phyloP scores from a whole-genome alignment of 805 yeast species.

The Peterozyma toletana region DNA sequence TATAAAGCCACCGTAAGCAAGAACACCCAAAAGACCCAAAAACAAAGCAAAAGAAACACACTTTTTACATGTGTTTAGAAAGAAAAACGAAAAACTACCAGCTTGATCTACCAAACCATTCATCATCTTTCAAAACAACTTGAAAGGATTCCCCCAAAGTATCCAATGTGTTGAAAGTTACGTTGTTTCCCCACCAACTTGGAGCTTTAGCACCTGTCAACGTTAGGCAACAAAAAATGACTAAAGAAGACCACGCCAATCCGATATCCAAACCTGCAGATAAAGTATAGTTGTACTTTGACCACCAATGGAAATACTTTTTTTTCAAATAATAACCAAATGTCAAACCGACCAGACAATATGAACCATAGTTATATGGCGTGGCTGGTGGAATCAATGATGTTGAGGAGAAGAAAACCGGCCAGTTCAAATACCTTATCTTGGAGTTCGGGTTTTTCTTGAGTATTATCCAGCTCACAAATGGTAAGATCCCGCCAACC shows the following conservation, averaged over 20 bases:
- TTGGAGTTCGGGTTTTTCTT: conserved; percentile 30
- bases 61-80: no score
- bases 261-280: conserved; percentile 65
- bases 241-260: conserved; percentile 52
- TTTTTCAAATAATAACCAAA: conserved; percentile 54
- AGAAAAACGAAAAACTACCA: conserved; percentile 31
- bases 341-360: conserved; percentile 43
- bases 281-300: conserved; percentile 61
- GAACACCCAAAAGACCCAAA: no score
- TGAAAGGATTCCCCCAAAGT: conserved; percentile 27
- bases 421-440: conserved; percentile 49
- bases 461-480: conserved; percentile 30
- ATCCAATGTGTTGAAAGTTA: conserved; percentile 28
- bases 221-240: conserved; percentile 46
- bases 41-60: no score
- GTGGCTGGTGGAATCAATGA: conserved; percentile 71
- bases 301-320: conserved; percentile 64
- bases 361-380: conserved; percentile 56
- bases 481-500: conserved; percentile 43
- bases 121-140: conserved; percentile 28
- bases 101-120: conserved; percentile 36
- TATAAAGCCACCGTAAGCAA: no score
- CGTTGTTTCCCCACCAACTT: conserved; percentile 65
- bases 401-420: conserved; percentile 56
- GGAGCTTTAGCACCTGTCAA: conserved; percentile 29